phyloP scores from a whole-genome alignment of 768 basidiomycete genomes.

The Suillus clintonianus region DNA sequence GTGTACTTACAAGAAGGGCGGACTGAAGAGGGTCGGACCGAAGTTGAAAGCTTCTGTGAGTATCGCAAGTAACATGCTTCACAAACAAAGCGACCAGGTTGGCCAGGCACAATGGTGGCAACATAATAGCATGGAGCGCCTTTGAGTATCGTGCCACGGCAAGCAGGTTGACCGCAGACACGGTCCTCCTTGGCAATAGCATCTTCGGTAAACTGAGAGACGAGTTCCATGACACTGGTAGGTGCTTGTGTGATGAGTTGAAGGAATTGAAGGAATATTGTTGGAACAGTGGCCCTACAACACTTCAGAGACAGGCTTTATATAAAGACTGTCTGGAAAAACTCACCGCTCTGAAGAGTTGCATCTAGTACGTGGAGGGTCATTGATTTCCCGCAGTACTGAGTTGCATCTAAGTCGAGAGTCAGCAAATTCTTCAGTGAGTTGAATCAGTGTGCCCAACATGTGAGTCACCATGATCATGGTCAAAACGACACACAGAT shows the following conservation, averaged over 20 bases:
- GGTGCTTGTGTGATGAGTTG: neutral
- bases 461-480: neutral
- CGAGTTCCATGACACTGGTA: neutral
- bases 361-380: too few relatives aligned
- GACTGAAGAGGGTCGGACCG: neutral
- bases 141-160: neutral
- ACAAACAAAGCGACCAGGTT: neutral
- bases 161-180: neutral
- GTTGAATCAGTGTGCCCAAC: neutral
- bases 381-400: neutral
- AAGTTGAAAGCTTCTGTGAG: neutral
- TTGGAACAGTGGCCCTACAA: neutral
- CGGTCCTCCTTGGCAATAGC: conserved; percentile 3
- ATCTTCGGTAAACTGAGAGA: conserved; percentile 12
- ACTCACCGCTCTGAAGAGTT: neutral
- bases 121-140: conserved; percentile 9
- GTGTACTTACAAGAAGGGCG: neutral
- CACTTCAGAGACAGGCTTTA: neutral
- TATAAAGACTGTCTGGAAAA: neutral
- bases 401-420: neutral
- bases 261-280: neutral
- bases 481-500: too few relatives aligned
- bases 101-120: neutral
- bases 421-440: neutral
- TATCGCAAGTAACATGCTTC: conserved; percentile 5